These are phyloP conservation scores for Pyrenochaeta sp. DNA, from an alignment of 2,329 filamentous ascomycete genomes.

Conservation along the genomic window DNA sequence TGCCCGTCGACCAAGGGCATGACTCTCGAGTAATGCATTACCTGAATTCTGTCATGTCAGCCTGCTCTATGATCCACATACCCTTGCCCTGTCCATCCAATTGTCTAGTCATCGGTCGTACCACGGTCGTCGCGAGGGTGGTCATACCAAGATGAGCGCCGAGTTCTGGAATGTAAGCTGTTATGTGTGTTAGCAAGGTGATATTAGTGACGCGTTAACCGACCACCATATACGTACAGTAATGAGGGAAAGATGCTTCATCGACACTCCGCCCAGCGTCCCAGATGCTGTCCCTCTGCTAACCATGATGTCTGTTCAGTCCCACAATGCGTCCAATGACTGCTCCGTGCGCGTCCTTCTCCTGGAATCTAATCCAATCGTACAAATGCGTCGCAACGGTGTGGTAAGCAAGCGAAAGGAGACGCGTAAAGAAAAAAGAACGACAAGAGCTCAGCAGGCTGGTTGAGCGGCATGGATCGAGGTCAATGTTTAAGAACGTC, in stretches of 20 bases:
- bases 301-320: constrained; percentile 9
- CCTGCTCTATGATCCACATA: not conserved
- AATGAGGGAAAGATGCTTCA: constrained; percentile 74
- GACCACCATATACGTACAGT: constrained; percentile 60
- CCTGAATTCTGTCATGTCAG: constrained; percentile 56
- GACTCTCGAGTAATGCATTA: constrained; percentile 93
- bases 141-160: constrained; percentile 72
- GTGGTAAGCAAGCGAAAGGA: not conserved
- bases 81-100: not conserved
- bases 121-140: constrained; percentile 23
- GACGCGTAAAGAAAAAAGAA: not conserved
- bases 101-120: not conserved
- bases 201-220: not conserved
- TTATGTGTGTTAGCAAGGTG: constrained; percentile 26
- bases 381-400: not conserved
- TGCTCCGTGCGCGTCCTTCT: not conserved
- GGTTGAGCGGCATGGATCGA: not conserved
- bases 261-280: constrained; percentile 62
- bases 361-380: not conserved
- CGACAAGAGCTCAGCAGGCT: not conserved
- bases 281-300: constrained; percentile 9
- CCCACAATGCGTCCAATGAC: not conserved
- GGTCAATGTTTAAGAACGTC: constrained; percentile 1
- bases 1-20: constrained; percentile 87
- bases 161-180: constrained; percentile 85